Evolutionary conservation across 2,329 filamentous ascomycete species (phyloP).

Genomic region (Ophiostoma quercus): DNA sequence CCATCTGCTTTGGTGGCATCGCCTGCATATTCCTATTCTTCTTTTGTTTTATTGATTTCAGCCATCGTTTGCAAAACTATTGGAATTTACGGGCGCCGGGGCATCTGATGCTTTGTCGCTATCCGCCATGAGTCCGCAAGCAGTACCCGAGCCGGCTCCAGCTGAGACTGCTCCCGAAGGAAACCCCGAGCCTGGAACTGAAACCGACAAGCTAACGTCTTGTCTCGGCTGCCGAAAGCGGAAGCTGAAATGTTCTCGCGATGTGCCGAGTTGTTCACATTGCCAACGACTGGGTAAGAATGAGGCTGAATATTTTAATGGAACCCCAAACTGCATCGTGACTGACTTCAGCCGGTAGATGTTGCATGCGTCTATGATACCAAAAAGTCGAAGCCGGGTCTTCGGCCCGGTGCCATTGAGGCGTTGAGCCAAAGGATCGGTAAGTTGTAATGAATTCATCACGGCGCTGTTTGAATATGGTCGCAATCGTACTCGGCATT

Average conservation of each 20-base stretch:
- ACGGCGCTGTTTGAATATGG: background rate
- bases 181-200: background rate
- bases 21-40: background rate
- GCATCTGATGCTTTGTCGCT: background rate
- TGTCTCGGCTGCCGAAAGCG: constrained; percentile 26
- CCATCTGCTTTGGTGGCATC: constrained; percentile 4
- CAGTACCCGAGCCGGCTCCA: background rate
- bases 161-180: constrained; percentile 6
- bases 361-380: constrained; percentile 22
- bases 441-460: background rate
- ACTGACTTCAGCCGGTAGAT: constrained; percentile 7
- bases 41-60: background rate
- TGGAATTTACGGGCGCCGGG: background rate
- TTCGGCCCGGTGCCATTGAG: constrained; percentile 27
- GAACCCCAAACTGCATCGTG: background rate
- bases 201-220: constrained; percentile 17
- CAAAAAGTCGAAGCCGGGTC: constrained; percentile 26
- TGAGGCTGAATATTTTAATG: background rate
- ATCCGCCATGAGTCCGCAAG: constrained; percentile 4
- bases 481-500: background rate
- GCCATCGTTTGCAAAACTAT: background rate
- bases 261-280: constrained; percentile 25
- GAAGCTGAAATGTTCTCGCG: constrained; percentile 27
- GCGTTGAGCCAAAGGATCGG: constrained; percentile 25
- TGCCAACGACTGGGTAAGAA: constrained; percentile 21